These are phyloP conservation scores for Salix caprea DNA, from an alignment of 345 rosid species.

Conservation along the genomic window DNA sequence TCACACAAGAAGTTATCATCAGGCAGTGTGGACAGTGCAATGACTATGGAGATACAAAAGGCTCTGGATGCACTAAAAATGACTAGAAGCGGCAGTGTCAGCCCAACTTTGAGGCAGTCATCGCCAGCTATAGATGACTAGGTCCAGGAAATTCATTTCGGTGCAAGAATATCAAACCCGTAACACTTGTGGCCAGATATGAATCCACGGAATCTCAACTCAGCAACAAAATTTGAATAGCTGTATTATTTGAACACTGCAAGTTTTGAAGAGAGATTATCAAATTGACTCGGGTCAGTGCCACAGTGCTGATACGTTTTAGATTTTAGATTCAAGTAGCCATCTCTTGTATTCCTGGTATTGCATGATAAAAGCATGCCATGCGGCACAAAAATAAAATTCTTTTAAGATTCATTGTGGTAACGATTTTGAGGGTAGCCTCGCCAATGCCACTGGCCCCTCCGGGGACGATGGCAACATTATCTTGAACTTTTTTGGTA, in stretches of 20 bases:
- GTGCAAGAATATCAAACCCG: background rate
- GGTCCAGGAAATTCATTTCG: background rate
- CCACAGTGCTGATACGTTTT: background rate
- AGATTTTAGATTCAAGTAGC: background rate
- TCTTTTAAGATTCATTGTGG: background rate
- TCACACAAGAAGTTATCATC: conserved; percentile 81
- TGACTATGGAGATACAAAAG: conserved; percentile 96
- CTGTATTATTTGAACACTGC: too few relatives aligned
- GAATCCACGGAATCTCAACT: background rate
- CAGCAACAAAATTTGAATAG: background rate
- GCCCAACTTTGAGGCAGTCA: conserved; percentile 51
- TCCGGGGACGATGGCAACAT: conserved; percentile 24
- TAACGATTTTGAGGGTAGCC: background rate
- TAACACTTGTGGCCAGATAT: background rate
- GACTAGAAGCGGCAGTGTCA: conserved; percentile 60
- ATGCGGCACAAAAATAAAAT: background rate
- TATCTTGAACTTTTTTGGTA: conserved; percentile 5
- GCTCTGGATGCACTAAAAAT: conserved; percentile 76
- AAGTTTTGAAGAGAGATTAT: too few relatives aligned
- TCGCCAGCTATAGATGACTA: conserved; percentile 39
- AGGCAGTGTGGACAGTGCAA: conserved; percentile 98
- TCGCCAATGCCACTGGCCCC: conserved; percentile 33
- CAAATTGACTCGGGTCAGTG: conserved; percentile 34
- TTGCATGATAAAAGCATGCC: background rate
- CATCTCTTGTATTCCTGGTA: too few relatives aligned